Evolutionary conservation across 2,329 filamentous ascomycete species (phyloP).

Genomic region (Diaporthe ilicicola): DNA sequence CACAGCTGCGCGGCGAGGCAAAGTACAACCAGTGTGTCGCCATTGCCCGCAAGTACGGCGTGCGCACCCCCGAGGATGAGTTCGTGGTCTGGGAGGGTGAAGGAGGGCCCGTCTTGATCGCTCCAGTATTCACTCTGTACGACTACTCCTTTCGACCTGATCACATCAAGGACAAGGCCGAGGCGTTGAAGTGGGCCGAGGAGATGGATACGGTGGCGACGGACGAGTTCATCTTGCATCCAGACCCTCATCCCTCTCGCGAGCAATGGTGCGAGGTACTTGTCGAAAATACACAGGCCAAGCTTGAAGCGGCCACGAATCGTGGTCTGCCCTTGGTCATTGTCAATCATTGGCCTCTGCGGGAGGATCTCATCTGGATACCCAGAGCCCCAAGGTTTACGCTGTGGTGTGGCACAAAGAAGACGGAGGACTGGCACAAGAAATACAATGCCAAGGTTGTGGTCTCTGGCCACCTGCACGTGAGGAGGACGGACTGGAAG

Average conservation of each 20-base stretch:
- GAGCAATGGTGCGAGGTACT: constrained; percentile 46
- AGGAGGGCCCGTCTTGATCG: constrained; percentile 57
- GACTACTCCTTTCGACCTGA: constrained; percentile 66
- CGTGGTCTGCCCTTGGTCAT: constrained; percentile 41
- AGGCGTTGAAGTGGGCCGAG: constrained; percentile 51
- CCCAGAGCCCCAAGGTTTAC: constrained; percentile 47
- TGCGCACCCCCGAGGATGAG: constrained; percentile 65
- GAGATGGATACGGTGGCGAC: constrained; percentile 46
- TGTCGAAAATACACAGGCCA: constrained; percentile 39
- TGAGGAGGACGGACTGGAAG: constrained; percentile 50
- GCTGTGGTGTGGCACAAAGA: constrained; percentile 49
- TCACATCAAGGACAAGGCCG: constrained; percentile 53
- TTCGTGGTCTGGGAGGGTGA: constrained; percentile 62
- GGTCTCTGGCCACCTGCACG: constrained; percentile 47
- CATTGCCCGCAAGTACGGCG: constrained; percentile 59
- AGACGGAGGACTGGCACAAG: constrained; percentile 47
- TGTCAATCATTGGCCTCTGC: constrained; percentile 49
- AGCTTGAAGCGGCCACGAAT: constrained; percentile 40
- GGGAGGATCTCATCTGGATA: constrained; percentile 46
- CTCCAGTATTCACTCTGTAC: constrained; percentile 66
- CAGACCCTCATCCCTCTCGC: constrained; percentile 44
- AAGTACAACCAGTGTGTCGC: constrained; percentile 65
- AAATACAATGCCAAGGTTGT: constrained; percentile 47
- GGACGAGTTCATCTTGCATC: constrained; percentile 48
- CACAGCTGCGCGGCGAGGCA: constrained; percentile 53